Base-by-base conservation (phyloP, 1,139 yeast genomes). In the Kodamaea suecica region DNA sequence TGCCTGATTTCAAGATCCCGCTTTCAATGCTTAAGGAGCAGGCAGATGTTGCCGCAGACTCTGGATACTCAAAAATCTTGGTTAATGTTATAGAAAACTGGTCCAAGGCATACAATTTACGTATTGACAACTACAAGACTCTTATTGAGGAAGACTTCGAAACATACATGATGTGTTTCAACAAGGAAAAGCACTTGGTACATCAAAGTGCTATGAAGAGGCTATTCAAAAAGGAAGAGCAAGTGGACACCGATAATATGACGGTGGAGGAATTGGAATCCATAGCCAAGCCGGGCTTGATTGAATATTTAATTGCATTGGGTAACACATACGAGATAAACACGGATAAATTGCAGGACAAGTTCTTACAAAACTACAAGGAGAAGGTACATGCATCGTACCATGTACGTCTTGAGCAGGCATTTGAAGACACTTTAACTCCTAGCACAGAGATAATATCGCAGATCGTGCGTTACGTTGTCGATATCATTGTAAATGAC, bases 21-120 rank as follows among this genome's bases (percentile, higher is more conserved):
- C 80, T 86, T 55, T 78, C 84, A 34, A 84, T 88, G 80, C 77
- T 88, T 41, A 82, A 84, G 23, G 95, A 87, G 53, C 96, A 88
- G 55, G 83, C 88, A n/a, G 95, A 85, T 47, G 94, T 85, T 8
- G 95, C 95, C 0, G 87, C 92, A 0, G 92, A 84, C 27, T 80
- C 95, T 2, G 87, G 88, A 2, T 90, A 85, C 55, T 87, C 92
- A 8, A 76, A 82, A 44, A 84, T 88, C 21, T 66, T 87, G 30
- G 80, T 82, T 7, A 94, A 94, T n/a, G 95, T 87, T 10, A 77
- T 88, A 21, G 81, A 76, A 38, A 80, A 83, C 42, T 85, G 92
- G 72, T 76, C 84, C 17, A 64, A 62, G 9, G 68, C 85, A 35
- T 67, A 87, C 42, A 64, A 73, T 33, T 63, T 69, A 35, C 67